These are phyloP conservation scores for Aristolochia californica DNA, from an alignment of 164 flowering plant genomes.

Conservation along the genomic window DNA sequence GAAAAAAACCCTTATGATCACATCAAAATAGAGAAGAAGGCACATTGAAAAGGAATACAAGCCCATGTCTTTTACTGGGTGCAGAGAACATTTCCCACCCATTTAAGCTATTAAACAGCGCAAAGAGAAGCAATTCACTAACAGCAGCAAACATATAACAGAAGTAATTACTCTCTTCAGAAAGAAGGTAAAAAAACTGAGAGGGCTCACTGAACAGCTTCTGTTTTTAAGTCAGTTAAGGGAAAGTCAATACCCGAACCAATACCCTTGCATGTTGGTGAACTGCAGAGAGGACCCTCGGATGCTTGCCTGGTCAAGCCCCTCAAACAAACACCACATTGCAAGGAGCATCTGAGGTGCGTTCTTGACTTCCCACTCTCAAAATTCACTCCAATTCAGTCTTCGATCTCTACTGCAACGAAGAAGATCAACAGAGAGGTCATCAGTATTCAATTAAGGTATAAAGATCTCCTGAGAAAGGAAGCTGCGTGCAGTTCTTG, in stretches of 20 bases:
- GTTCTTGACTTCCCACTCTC: constrained; percentile 73
- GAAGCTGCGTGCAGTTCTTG: too few relatives aligned
- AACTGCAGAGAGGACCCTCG: constrained; percentile 1
- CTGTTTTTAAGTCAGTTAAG: neutral
- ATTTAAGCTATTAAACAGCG: neutral
- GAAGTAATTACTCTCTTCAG: too few relatives aligned
- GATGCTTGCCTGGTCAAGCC: neutral
- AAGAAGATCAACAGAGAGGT: neutral
- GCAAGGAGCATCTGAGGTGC: constrained; percentile 63
- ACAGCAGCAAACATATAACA: too few relatives aligned
- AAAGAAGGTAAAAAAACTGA: neutral
- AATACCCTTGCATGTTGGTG: constrained; percentile 33
- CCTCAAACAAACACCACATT: constrained; percentile 20
- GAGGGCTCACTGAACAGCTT: neutral
- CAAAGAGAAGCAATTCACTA: neutral
- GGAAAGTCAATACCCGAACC: constrained; percentile 96
- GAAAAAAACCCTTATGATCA: too few relatives aligned
- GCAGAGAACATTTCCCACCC: neutral
- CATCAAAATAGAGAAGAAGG: too few relatives aligned
- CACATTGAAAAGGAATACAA: constrained; percentile 1
- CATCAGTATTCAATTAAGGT: too few relatives aligned
- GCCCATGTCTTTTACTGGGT: constrained; percentile 4
- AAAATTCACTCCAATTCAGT: neutral
- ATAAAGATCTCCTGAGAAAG: too few relatives aligned
- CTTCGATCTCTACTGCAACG: neutral